A percentile compares a stretch with the other conserved stretches of the same genome.
Conservation (phyloP, 164 flowering plant genomes). For the Nymphaea thermarum region DNA sequence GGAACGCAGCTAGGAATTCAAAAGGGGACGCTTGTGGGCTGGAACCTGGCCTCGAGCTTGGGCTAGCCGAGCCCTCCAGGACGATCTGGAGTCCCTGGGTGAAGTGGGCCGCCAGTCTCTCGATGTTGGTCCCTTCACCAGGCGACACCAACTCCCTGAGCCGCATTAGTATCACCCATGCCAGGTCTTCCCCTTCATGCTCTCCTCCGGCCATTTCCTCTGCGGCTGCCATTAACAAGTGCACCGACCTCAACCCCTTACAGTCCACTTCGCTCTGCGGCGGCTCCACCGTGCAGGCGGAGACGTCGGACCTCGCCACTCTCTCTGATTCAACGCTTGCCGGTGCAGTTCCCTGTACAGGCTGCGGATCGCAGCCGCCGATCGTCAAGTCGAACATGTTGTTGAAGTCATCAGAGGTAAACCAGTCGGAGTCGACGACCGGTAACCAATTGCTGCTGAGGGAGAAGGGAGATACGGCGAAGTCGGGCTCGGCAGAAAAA, state of each 20-base stretch:
- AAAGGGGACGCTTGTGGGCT: slow-evolving; percentile 16
- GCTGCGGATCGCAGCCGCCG: slow-evolving; percentile 11
- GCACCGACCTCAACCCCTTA: slow-evolving; percentile 66
- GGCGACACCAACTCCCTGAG: slow-evolving; percentile 80
- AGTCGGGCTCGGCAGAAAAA: not conserved
- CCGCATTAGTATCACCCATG: slow-evolving; percentile 88
- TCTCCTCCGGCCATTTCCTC: slow-evolving; percentile 55
- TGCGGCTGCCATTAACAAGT: slow-evolving; percentile 69
- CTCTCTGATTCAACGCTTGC: not conserved
- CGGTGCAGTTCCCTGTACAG: not conserved
- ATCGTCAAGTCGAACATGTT: slow-evolving; percentile 46
- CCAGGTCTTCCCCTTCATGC: slow-evolving; percentile 43
- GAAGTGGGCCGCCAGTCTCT: slow-evolving; percentile 64
- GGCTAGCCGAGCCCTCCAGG: slow-evolving; percentile 36
- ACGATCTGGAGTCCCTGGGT: slow-evolving; percentile 47
- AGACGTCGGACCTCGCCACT: not conserved
- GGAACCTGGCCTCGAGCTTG: slow-evolving; percentile 4
- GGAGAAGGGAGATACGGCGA: not conserved
- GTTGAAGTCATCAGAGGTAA: slow-evolving; percentile 29
- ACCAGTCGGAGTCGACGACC: slow-evolving; percentile 39
- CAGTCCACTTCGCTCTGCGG: slow-evolving; percentile 17
- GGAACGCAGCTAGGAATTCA: slow-evolving; percentile 61
- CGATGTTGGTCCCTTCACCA: slow-evolving; percentile 50
- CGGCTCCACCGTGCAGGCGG: slow-evolving; percentile 7
- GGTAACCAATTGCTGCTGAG: slow-evolving; percentile 32